Evolutionary conservation across 306 rosid species (phyloP).

Genomic region (Inga laurina): DNA sequence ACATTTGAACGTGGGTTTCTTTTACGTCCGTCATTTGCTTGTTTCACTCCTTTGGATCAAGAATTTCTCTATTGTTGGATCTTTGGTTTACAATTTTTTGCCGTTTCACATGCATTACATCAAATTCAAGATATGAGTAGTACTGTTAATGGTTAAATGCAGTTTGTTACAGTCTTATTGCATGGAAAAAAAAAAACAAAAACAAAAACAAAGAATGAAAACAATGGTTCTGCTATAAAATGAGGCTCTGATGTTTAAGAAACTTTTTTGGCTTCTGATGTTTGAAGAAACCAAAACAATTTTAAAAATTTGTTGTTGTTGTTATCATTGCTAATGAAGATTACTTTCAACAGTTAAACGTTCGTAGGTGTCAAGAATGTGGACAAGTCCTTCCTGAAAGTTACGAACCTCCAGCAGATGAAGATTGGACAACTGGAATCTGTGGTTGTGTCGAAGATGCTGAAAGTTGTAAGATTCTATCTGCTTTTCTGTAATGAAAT

Average conservation of each 20-base stretch:
- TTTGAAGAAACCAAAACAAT: not conserved
- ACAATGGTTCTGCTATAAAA: not conserved
- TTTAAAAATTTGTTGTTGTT: not conserved
- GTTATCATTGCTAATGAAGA: not conserved
- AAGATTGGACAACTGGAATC: slow-evolving; percentile 60
- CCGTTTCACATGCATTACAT: not conserved
- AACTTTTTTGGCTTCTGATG: not conserved
- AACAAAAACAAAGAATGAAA: not conserved
- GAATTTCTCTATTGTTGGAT: not conserved
- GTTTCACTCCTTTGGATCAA: not conserved
- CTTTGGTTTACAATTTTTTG: not conserved
- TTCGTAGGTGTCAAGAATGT: slow-evolving; percentile 50
- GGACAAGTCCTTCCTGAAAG: slow-evolving; percentile 58
- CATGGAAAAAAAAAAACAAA: not conserved
- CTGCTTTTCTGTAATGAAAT: not conserved
- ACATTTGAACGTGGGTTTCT: not conserved
- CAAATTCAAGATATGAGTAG: not conserved
- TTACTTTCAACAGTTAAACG: slow-evolving; percentile 34
- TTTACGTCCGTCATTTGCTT: not conserved
- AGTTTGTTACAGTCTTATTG: not conserved
- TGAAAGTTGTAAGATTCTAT: slow-evolving; percentile 48
- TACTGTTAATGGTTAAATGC: not conserved
- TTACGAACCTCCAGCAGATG: slow-evolving; percentile 58
- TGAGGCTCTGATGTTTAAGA: not conserved
- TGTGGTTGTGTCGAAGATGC: slow-evolving; percentile 50